Conservation (phyloP, 2,329 filamentous ascomycete species). For the Rugonectria rugulosa region DNA sequence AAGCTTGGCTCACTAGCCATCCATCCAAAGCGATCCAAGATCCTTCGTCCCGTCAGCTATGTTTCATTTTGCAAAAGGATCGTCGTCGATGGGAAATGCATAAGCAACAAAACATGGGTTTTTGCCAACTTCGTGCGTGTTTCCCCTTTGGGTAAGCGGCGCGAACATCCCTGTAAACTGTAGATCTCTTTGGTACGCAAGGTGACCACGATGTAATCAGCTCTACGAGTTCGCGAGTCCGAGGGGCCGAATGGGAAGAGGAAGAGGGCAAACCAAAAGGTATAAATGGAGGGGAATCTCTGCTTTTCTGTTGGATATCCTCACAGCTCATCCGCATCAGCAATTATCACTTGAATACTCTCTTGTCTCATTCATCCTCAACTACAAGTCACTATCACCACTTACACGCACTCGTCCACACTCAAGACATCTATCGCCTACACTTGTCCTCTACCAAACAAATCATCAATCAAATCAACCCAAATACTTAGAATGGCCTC, state of each 20-base stretch:
- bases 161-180: slow-evolving; percentile 30
- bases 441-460: not conserved
- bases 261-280: not conserved
- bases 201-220: slow-evolving; percentile 1
- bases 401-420: not conserved
- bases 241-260: slow-evolving; percentile 6
- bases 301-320: not conserved
- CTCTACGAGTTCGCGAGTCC: slow-evolving; percentile 9
- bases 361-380: not conserved
- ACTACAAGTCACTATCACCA: not conserved
- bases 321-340: not conserved
- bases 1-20: no score
- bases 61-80: no score
- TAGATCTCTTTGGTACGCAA: not conserved
- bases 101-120: no score
- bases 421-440: not conserved
- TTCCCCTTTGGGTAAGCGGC: slow-evolving; percentile 27
- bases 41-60: no score
- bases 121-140: slow-evolving; percentile 14
- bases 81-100: no score
- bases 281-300: slow-evolving; percentile 4
- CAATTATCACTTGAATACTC: not conserved
- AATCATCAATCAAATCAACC: not conserved
- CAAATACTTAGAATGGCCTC: slow-evolving; percentile 1
- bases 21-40: no score